Conservation (phyloP, 1,139 yeast species). For the Nakaseomyces delphensis region DNA sequence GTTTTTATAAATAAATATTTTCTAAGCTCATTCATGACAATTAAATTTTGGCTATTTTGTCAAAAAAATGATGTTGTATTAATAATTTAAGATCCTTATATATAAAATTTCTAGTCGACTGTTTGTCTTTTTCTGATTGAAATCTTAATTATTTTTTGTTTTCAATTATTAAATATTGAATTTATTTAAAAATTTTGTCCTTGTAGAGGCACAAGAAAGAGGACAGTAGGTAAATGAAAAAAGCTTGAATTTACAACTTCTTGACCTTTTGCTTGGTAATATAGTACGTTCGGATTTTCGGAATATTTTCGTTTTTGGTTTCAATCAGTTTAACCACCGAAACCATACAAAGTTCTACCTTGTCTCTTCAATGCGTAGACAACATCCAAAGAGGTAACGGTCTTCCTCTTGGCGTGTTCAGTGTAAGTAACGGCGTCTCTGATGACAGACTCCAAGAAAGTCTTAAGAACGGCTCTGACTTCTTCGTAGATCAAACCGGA, state of each 20-base stretch:
- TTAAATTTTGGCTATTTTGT: too few relatives aligned
- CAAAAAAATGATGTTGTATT: too few relatives aligned
- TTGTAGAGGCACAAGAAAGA: not conserved
- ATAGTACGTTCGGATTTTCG: not conserved
- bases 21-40: not conserved
- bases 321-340: conserved; percentile 66
- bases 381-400: conserved; percentile 93
- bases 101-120: not conserved
- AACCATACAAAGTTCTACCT: conserved; percentile 98
- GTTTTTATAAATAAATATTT: not conserved
- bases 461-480: conserved; percentile 88
- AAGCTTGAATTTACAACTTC: not conserved
- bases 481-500: conserved; percentile 96
- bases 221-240: not conserved
- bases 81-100: not conserved
- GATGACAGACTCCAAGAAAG: conserved; percentile 89
- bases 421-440: conserved; percentile 98
- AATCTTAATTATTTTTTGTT: not conserved
- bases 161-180: not conserved
- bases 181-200: not conserved
- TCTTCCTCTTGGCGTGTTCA: conserved; percentile 99
- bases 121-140: not conserved
- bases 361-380: conserved; percentile 98
- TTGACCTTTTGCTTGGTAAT: not conserved
- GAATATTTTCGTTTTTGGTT: not conserved